phyloP scores from a whole-genome alignment of 2,329 filamentous ascomycete genomes.

The Kalaharituber pfeilii region DNA sequence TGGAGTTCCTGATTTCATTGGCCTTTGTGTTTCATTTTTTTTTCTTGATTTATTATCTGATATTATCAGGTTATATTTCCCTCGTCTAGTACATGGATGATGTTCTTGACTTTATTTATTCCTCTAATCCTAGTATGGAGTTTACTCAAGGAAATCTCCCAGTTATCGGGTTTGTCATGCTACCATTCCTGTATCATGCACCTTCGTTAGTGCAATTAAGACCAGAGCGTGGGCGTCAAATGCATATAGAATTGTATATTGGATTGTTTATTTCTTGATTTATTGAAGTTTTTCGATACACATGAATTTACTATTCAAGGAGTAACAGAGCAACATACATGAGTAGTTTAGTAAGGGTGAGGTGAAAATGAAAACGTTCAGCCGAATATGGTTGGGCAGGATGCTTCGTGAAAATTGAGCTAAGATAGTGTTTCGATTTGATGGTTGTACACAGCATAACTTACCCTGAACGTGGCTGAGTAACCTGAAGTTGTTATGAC shows the following conservation, averaged over 20 bases:
- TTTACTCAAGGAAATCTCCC: background rate
- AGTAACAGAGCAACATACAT: too few relatives aligned
- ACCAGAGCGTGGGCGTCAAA: background rate
- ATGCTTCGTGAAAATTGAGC: too few relatives aligned
- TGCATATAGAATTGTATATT: background rate
- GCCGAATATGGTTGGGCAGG: too few relatives aligned
- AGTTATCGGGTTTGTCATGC: background rate
- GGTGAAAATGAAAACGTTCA: too few relatives aligned
- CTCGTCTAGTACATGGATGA: background rate
- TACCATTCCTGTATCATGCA: background rate
- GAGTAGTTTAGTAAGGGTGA: too few relatives aligned
- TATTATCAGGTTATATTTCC: background rate
- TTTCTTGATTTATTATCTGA: slow-evolving; percentile 2
- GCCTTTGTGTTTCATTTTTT: slow-evolving; percentile 9
- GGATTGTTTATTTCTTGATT: too few relatives aligned
- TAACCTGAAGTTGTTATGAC: too few relatives aligned
- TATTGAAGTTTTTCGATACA: too few relatives aligned
- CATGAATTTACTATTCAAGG: too few relatives aligned
- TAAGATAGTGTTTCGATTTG: too few relatives aligned
- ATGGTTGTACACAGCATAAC: too few relatives aligned
- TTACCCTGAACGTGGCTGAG: too few relatives aligned
- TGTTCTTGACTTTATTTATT: background rate
- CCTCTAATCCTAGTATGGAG: background rate
- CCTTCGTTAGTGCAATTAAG: background rate
- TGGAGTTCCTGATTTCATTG: slow-evolving; percentile 14